Evolutionary conservation across 257 asterid genomes (phyloP).

Genomic region (Cinchona pubescens): DNA sequence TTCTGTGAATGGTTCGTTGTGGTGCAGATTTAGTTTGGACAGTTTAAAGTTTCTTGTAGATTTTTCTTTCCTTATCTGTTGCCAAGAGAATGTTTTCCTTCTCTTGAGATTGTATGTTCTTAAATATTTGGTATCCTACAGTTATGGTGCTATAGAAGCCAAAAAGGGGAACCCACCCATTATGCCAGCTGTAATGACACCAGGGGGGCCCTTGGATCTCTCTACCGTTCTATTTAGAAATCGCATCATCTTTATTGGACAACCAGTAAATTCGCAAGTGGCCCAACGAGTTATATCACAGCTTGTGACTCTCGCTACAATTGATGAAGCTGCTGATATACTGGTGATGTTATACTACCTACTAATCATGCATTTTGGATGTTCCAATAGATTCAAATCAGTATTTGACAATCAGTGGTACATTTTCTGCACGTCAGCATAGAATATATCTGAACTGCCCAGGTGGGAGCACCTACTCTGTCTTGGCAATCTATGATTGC

Average conservation of each 20-base stretch:
- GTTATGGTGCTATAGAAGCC: conserved; percentile 73
- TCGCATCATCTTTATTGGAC: conserved; percentile 89
- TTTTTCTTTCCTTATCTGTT: background rate
- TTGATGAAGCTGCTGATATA: conserved; percentile 90
- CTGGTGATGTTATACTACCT: conserved; percentile 45
- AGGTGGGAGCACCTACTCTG: conserved; percentile 87
- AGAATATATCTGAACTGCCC: conserved; percentile 93
- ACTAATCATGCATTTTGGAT: conserved; percentile 2
- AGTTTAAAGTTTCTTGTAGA: background rate
- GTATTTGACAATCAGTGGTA: conserved; percentile 14
- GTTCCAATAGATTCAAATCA: conserved; percentile 2
- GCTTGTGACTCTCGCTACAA: conserved; percentile 88
- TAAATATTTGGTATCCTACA: conserved; percentile 28
- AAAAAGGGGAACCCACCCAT: conserved; percentile 81
- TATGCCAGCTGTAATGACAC: conserved; percentile 95
- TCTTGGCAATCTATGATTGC: conserved; percentile 95
- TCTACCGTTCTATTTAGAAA: conserved; percentile 84
- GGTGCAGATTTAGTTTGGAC: background rate
- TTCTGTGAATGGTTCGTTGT: background rate
- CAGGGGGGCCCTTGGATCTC: conserved; percentile 88
- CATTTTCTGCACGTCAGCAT: conserved; percentile 40
- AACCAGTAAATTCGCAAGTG: conserved; percentile 71
- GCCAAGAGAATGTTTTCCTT: background rate
- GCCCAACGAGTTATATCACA: conserved; percentile 96
- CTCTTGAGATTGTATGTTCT: conserved; percentile 8